A percentile compares a stretch with the other conserved stretches of the same genome.
Conservation (phyloP, 306 rosid species). For the Crotalaria pallida region DNA sequence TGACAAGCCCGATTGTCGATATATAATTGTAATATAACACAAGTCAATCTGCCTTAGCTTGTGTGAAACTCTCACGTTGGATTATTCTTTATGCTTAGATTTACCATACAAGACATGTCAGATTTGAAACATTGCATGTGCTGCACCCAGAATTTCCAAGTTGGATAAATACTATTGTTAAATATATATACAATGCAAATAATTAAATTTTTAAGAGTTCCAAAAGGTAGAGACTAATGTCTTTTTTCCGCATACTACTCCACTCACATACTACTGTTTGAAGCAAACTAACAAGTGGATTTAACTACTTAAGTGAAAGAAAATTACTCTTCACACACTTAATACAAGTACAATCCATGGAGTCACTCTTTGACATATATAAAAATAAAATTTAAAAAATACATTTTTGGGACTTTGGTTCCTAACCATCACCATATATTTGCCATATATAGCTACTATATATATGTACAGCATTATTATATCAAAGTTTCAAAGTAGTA, state of each 20-base stretch:
- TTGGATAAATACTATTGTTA: background rate
- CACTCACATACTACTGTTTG: background rate
- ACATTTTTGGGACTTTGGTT: background rate
- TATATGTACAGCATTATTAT: background rate
- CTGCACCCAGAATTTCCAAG: background rate
- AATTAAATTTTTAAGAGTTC: background rate
- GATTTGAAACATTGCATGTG: background rate
- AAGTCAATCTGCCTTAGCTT: background rate
- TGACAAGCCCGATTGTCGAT: slow-evolving; percentile 9
- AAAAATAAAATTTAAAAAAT: background rate
- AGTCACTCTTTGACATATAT: background rate
- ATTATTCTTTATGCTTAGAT: background rate
- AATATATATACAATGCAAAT: background rate
- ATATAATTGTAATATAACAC: background rate
- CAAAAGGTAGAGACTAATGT: background rate
- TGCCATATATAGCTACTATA: background rate
- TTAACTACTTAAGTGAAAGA: background rate
- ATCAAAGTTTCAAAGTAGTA: background rate
- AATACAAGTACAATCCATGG: background rate
- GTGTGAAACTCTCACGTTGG: background rate
- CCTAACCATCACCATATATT: background rate
- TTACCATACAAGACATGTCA: background rate
- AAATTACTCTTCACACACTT: background rate
- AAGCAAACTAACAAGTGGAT: background rate
- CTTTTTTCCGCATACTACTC: background rate